Percentiles rank a stretch among this genome's conserved stretches.
Evolutionary conservation across 148 eudicot genomes (phyloP).

Genomic region (Camellia sinensis): DNA sequence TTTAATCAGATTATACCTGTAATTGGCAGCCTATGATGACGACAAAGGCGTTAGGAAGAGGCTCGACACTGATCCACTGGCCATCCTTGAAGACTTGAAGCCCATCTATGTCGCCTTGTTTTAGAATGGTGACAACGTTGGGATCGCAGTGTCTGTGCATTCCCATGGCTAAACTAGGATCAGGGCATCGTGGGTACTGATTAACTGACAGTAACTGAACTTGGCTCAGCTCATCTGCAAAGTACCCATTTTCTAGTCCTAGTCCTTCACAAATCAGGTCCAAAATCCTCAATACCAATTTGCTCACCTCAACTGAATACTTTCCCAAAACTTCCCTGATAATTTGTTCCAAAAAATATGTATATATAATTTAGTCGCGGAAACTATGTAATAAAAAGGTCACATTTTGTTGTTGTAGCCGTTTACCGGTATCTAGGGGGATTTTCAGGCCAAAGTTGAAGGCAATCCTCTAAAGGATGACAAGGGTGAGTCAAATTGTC

Average conservation of each 20-base stretch:
- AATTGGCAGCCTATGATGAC: slow-evolving; percentile 41
- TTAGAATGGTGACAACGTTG: slow-evolving; percentile 30
- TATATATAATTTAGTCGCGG: no score
- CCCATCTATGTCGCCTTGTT: slow-evolving; percentile 33
- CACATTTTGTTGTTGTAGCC: background rate
- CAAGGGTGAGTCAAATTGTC: slow-evolving; percentile 37
- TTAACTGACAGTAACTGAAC: slow-evolving; percentile 32
- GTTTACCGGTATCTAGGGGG: slow-evolving; percentile 35
- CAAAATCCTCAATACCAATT: slow-evolving; percentile 26
- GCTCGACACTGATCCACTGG: slow-evolving; percentile 42
- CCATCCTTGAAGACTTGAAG: slow-evolving; percentile 40
- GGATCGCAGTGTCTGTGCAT: slow-evolving; percentile 43
- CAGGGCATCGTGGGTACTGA: slow-evolving; percentile 39
- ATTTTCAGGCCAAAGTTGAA: slow-evolving; percentile 26
- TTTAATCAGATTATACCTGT: slow-evolving; percentile 24
- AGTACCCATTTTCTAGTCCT: slow-evolving; percentile 33
- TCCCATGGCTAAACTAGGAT: slow-evolving; percentile 40
- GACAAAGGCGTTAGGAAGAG: slow-evolving; percentile 35
- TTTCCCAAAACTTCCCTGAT: slow-evolving; percentile 30
- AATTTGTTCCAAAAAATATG: background rate
- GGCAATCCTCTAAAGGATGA: slow-evolving; percentile 25
- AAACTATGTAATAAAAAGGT: no score
- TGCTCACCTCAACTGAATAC: slow-evolving; percentile 34
- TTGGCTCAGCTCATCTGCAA: slow-evolving; percentile 26
- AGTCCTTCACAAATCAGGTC: slow-evolving; percentile 38